Evolutionary conservation across 192 early-diverging fungal species (phyloP).

Genomic region (Backusella sp.): DNA sequence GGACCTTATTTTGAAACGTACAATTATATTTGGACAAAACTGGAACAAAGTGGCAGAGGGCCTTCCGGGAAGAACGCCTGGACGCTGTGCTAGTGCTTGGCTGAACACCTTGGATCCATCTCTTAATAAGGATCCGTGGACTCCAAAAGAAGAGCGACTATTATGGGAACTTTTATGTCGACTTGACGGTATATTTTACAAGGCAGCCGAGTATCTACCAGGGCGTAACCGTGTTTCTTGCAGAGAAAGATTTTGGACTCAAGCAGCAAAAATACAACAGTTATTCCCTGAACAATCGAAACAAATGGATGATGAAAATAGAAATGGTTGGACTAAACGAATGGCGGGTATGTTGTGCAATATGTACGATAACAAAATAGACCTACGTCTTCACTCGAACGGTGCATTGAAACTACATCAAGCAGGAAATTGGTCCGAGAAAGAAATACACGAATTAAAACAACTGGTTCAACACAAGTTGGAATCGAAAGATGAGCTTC

Average conservation of each 20-base stretch:
- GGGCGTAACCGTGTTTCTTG: slow-evolving; percentile 4
- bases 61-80: background rate
- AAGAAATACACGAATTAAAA: background rate
- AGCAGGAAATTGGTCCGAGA: background rate
- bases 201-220: background rate
- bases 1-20: slow-evolving; percentile 13
- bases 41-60: background rate
- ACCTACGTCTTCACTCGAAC: background rate
- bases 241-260: background rate
- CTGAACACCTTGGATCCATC: background rate
- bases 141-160: background rate
- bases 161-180: slow-evolving; percentile 21
- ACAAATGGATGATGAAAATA: background rate
- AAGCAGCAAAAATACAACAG: background rate
- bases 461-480: background rate
- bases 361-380: background rate
- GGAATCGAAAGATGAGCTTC: background rate
- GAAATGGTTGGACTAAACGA: background rate
- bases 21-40: slow-evolving; percentile 12
- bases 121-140: slow-evolving; percentile 13
- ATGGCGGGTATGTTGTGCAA: background rate
- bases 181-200: background rate
- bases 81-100: background rate
- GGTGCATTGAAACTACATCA: background rate
- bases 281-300: background rate